These are phyloP conservation scores for Rubroshorea leprosula DNA, from an alignment of 345 rosid genomes.

Conservation along the genomic window DNA sequence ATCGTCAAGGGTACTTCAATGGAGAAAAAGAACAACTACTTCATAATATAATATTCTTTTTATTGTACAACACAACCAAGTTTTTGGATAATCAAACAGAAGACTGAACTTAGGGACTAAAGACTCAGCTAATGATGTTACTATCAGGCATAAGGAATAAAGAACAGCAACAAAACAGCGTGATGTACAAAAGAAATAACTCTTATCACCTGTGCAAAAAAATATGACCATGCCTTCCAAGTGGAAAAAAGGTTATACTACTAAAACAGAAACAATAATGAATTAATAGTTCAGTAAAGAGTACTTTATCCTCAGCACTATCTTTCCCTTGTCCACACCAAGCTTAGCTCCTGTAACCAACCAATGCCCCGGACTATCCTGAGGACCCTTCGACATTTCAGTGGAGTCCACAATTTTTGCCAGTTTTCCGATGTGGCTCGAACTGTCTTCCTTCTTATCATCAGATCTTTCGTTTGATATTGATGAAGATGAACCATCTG, in stretches of 20 bases:
- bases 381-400: constrained; percentile 90
- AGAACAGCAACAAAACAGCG: constrained; percentile 21
- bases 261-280: constrained; percentile 13
- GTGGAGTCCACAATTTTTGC: constrained; percentile 74
- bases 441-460: constrained; percentile 64
- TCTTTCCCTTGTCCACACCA: constrained; percentile 89
- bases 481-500: constrained; percentile 61
- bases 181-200: constrained; percentile 43
- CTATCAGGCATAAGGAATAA: no score
- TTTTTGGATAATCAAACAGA: no score
- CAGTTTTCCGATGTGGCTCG: constrained; percentile 51
- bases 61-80: no score
- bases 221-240: constrained; percentile 41
- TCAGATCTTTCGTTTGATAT: constrained; percentile 31
- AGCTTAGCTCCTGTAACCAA: constrained; percentile 97
- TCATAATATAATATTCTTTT: no score
- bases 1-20: no score
- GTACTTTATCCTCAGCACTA: constrained; percentile 84
- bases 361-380: constrained; percentile 97
- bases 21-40: no score
- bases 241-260: constrained; percentile 22
- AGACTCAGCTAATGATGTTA: constrained; percentile 1
- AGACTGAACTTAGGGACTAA: no score
- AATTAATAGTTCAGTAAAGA: constrained; percentile 81
- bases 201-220: constrained; percentile 51